A percentile compares a stretch with the other conserved stretches of the same genome.
Evolutionary conservation across 1,284 basidiomycete genomes (phyloP).

Genomic region (Cryptococcus maquisensis): DNA sequence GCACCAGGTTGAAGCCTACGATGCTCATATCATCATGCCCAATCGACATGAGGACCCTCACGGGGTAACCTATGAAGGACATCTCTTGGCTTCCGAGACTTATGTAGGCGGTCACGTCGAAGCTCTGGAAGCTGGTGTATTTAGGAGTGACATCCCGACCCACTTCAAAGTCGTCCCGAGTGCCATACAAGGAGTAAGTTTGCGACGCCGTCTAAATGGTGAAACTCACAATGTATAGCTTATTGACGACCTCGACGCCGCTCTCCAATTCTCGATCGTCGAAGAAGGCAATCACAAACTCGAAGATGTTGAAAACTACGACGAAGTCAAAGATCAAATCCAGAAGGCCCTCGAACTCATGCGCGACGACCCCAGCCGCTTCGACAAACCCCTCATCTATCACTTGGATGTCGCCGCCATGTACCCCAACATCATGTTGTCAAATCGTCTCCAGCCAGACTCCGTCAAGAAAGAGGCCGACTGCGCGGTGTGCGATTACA

Average conservation of each 20-base stretch:
- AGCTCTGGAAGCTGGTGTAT: slow-evolving; percentile 96
- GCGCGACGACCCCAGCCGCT: slow-evolving; percentile 83
- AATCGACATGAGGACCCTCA: slow-evolving; percentile 93
- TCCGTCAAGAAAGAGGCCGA: slow-evolving; percentile 95
- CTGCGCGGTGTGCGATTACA: slow-evolving; percentile 98
- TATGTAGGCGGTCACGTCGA: slow-evolving; percentile 99
- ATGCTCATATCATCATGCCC: slow-evolving; percentile 92
- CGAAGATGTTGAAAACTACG: slow-evolving; percentile 90
- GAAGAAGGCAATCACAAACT: slow-evolving; percentile 81
- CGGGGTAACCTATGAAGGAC: slow-evolving; percentile 91
- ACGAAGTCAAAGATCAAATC: slow-evolving; percentile 82
- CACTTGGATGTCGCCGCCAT: slow-evolving; percentile 99
- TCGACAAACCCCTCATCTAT: slow-evolving; percentile 93
- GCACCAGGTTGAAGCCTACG: slow-evolving; percentile 85
- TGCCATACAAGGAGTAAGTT: slow-evolving; percentile 73
- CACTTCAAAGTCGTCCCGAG: slow-evolving; percentile 92
- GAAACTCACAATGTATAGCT: slow-evolving; percentile 56
- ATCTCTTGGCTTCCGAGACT: slow-evolving; percentile 92
- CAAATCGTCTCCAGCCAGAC: slow-evolving; percentile 96
- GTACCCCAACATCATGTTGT: slow-evolving; percentile 99
- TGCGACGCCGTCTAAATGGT: not conserved
- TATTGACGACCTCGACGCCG: slow-evolving; percentile 89
- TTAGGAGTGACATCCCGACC: slow-evolving; percentile 90
- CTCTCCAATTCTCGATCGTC: slow-evolving; percentile 80
- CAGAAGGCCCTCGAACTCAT: slow-evolving; percentile 74